These are phyloP conservation scores for Lipomyces kockii DNA, from an alignment of 805 yeast species.

Conservation along the genomic window DNA sequence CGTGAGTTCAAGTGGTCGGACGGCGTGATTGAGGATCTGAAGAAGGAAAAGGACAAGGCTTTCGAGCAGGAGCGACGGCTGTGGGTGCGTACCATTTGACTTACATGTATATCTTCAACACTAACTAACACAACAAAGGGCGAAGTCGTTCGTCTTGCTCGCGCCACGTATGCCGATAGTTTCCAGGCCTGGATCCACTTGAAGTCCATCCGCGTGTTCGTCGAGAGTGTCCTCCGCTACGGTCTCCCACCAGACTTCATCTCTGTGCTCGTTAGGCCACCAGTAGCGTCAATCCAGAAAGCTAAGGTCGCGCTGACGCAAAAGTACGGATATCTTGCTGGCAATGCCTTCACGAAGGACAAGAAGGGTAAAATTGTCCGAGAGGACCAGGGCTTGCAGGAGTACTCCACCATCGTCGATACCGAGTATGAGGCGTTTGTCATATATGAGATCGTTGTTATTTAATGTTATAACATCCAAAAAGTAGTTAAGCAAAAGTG, in stretches of 20 bases:
- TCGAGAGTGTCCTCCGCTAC: constrained; percentile 91
- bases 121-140: constrained; percentile 48
- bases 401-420: constrained; percentile 90
- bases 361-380: constrained; percentile 63
- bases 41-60: constrained; percentile 78
- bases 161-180: constrained; percentile 88
- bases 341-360: constrained; percentile 78
- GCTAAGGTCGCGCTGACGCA: constrained; percentile 72
- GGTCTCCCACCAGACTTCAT: constrained; percentile 95
- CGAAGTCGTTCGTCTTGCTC: constrained; percentile 80
- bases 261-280: constrained; percentile 51
- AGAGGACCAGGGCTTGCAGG: constrained; percentile 72
- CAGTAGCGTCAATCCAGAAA: constrained; percentile 53
- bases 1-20: constrained; percentile 90
- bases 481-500: not conserved
- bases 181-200: constrained; percentile 88
- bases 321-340: constrained; percentile 88
- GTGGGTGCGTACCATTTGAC: constrained; percentile 42
- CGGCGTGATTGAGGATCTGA: constrained; percentile 68
- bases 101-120: not conserved
- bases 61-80: constrained; percentile 72
- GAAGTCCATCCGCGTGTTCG: constrained; percentile 83
- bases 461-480: constrained; percentile 8
- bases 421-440: constrained; percentile 97
- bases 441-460: constrained; percentile 59